Percentiles rank a stretch among this genome's conserved stretches.
phyloP scores from a whole-genome alignment of 1,284 basidiomycete species.

The Rhodotorula sp. region DNA sequence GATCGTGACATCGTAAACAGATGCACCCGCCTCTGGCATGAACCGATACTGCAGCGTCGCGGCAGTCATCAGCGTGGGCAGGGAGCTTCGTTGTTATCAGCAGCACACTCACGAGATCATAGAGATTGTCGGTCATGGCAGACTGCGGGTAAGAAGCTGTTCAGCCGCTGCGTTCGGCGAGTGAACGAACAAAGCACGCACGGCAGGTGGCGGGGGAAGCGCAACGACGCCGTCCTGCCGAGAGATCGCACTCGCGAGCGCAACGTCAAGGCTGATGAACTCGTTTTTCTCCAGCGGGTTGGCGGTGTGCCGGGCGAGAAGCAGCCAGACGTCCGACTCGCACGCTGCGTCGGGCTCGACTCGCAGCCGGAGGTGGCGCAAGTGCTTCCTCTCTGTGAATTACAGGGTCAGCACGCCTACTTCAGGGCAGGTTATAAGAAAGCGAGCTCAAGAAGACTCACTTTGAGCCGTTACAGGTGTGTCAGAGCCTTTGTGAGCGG shows the following conservation, averaged over 20 bases:
- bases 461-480: background rate
- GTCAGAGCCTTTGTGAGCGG: too few species aligned
- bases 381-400: background rate
- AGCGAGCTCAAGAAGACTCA: background rate
- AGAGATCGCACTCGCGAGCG: too few species aligned
- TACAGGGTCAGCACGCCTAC: background rate
- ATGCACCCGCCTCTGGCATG: background rate
- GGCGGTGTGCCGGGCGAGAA: slow-evolving; percentile 71
- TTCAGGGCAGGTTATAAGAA: background rate
- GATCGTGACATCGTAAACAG: slow-evolving; percentile 18
- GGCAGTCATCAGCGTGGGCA: background rate
- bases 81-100: too few species aligned
- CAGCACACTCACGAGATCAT: slow-evolving; percentile 10
- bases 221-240: too few species aligned
- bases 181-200: background rate
- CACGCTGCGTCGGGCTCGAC: slow-evolving; percentile 1
- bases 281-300: slow-evolving; percentile 60
- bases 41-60: slow-evolving; percentile 25
- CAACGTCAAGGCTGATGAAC: slow-evolving; percentile 63
- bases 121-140: slow-evolving; percentile 17
- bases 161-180: background rate
- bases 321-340: slow-evolving; percentile 63
- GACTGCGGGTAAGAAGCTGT: background rate
- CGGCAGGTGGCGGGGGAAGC: too few species aligned
- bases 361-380: slow-evolving; percentile 10